Conservation (phyloP, 345 rosid genomes). For the Odontarrhena argentea region DNA sequence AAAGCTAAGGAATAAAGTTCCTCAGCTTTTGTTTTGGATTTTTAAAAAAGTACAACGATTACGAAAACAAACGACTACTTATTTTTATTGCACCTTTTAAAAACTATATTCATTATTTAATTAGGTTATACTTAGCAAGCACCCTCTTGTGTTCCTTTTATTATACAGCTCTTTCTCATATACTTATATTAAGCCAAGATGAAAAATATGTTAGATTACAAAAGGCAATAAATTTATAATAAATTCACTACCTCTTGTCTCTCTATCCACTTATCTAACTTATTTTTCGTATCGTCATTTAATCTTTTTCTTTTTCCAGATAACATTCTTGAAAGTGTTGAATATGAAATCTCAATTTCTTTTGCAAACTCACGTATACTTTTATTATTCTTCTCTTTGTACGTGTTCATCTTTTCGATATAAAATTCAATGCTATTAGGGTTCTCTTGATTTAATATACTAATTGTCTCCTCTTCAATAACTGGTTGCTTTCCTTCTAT, state of each 20-base stretch:
- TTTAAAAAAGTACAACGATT: neutral
- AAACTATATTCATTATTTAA: neutral
- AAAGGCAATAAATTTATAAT: neutral
- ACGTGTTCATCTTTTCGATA: constrained; percentile 1
- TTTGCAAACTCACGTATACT: constrained; percentile 1
- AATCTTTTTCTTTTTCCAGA: neutral
- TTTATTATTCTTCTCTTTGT: neutral
- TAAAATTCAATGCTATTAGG: neutral
- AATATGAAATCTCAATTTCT: neutral
- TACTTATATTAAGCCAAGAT: neutral
- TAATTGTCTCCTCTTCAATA: constrained; percentile 1
- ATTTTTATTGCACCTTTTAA: neutral
- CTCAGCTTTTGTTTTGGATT: constrained; percentile 1
- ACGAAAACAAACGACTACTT: constrained; percentile 1
- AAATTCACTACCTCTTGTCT: constrained; percentile 1
- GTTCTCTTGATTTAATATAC: neutral
- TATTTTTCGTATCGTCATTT: neutral
- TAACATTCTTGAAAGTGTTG: constrained; percentile 1
- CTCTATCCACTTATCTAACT: constrained; percentile 1
- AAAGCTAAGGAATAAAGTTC: constrained; percentile 1
- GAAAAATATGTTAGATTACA: neutral
- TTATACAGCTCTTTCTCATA: constrained; percentile 1
- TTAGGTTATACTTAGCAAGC: constrained; percentile 1
- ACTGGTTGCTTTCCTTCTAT: constrained; percentile 1
- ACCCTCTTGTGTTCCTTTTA: constrained; percentile 1